Conservation (phyloP, 331 rosid genomes). For the Spiraea crenata region DNA sequence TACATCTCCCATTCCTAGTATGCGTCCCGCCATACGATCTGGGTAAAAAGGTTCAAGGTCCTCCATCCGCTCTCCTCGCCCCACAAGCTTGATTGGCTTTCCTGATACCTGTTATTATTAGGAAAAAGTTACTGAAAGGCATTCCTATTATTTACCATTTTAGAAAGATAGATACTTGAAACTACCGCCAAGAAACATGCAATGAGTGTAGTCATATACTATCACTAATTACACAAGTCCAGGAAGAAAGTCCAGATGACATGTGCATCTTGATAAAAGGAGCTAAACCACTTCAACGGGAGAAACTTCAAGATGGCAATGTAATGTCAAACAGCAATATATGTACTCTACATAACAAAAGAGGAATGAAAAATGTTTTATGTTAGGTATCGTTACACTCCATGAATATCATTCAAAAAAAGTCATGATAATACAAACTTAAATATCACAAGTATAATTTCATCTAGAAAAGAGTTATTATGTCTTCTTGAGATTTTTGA, state of each 20-base stretch:
- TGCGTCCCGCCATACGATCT: constrained; percentile 97
- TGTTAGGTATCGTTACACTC: background rate
- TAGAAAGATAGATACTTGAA: background rate
- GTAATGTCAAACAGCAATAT: constrained; percentile 3
- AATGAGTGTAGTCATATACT: constrained; percentile 1
- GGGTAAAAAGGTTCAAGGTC: constrained; percentile 99
- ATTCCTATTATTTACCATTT: background rate
- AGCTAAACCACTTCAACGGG: background rate
- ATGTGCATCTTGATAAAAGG: constrained; percentile 1
- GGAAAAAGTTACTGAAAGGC: background rate
- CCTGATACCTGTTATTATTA: constrained; percentile 77
- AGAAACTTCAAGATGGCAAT: constrained; percentile 11
- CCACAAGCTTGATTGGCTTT: constrained; percentile 96
- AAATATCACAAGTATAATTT: background rate
- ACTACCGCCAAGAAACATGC: constrained; percentile 2
- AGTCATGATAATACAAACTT: background rate
- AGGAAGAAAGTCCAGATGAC: background rate
- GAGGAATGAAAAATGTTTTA: background rate
- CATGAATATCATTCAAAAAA: background rate
- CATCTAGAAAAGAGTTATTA: background rate
- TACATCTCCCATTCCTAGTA: constrained; percentile 98
- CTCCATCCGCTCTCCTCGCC: constrained; percentile 97
- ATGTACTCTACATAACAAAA: constrained; percentile 12
- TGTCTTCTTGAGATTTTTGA: background rate
- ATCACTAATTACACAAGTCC: background rate